phyloP scores from a whole-genome alignment of 2,329 filamentous ascomycete genomes.

The Trematosphaeria pertusa region DNA sequence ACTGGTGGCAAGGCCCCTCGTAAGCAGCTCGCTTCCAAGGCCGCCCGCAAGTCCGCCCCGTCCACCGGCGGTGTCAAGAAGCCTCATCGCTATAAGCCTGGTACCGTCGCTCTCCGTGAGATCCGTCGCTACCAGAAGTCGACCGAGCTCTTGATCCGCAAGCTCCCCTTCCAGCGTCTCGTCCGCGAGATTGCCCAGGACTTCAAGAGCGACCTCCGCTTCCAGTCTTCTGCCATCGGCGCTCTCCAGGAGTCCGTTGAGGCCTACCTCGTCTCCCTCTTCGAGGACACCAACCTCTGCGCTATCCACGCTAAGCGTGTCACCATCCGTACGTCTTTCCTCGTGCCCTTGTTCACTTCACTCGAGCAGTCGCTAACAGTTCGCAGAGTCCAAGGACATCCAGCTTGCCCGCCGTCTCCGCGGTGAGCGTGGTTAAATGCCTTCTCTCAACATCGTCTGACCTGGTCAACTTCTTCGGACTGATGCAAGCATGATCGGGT shows the following conservation, averaged over 20 bases:
- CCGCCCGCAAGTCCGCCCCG: constrained; percentile 96
- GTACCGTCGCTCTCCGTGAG: constrained; percentile 85
- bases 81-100: constrained; percentile 63
- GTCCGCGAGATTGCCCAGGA: constrained; percentile 77
- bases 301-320: constrained; percentile 96
- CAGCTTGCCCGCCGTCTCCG: constrained; percentile 75
- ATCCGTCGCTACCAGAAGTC: constrained; percentile 90
- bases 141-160: constrained; percentile 83
- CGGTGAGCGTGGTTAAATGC: constrained; percentile 60
- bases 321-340: constrained; percentile 67
- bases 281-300: constrained; percentile 94
- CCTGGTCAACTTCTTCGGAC: constrained; percentile 33
- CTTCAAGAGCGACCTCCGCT: constrained; percentile 76
- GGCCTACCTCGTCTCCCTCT: constrained; percentile 94
- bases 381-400: constrained; percentile 89
- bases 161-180: constrained; percentile 80
- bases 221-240: constrained; percentile 94
- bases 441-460: constrained; percentile 27
- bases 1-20: constrained; percentile 75
- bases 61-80: constrained; percentile 79
- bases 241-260: constrained; percentile 96
- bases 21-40: constrained; percentile 99
- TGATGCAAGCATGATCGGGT: constrained; percentile 33
- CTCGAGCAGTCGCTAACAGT: constrained; percentile 23
- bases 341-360: neutral